Base-by-base conservation (phyloP, 2,329 filamentous ascomycete genomes). In the Coniochaeta sp. region DNA sequence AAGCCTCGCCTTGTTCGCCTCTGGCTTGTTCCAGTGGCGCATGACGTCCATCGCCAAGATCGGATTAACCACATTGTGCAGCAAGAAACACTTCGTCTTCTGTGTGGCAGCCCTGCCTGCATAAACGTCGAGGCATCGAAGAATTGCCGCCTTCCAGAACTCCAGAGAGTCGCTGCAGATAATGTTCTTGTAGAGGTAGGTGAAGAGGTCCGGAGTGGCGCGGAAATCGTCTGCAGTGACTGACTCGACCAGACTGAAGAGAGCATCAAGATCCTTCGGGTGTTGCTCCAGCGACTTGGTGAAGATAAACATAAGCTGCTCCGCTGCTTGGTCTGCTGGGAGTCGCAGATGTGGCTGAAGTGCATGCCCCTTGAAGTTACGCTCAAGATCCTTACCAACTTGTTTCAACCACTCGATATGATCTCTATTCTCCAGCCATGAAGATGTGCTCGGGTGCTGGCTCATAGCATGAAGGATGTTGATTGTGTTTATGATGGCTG, bases 11-110 rank as follows among this genome's bases (percentile, higher is more conserved):
- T 81, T 79, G 44, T 77, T 74, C 59, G 79, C 79, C 33, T 83
- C 81, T 44, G 78, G 76, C 62, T 77, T 80, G 72, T 85, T 81
- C 81, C 91, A 95, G 61, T 89, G 88, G 26, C 89, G 86, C 84
- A 95, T 93, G 43, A 96, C 88, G 74, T 99, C 95, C 89, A 93
- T 96, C 3, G 93, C 93, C 60, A 99, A 85, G 43, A 98, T 96
- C 0, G 95, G 96, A 68, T 98, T 99, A 65, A 97, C 90, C 34
- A 99, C 83, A 71, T 96, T 88, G 71, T 91, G 91, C 70, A 99
- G 87, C 38, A 96, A 79, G 72, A 96, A 99, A 58, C 92, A 89
- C 74, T 99, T 99, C 52, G 91, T 90, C 77, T 89, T 93, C 73
- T 97, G 95, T 0, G 89, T 87, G 14, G 88, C 90, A 54, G 80